These are phyloP conservation scores for Wallacemonas sp. DNA, from an alignment of 208 protist species.

Conservation along the genomic window DNA sequence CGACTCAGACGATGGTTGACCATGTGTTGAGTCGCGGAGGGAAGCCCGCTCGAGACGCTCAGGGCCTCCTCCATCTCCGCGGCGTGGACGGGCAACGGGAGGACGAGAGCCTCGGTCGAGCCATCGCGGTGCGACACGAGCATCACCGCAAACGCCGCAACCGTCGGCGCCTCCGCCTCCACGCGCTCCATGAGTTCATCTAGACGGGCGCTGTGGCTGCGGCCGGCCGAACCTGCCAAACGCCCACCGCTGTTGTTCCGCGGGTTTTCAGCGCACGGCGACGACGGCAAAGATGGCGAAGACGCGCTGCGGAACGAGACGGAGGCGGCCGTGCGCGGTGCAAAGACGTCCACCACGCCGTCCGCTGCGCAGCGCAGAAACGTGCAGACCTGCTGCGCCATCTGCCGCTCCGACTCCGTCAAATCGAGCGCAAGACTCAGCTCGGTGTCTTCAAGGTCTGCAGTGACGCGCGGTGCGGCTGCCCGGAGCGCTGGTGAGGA, in stretches of 20 bases:
- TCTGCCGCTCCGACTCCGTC: background rate
- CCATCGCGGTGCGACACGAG: background rate
- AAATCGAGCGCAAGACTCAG: background rate
- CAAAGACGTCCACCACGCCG: constrained; percentile 6
- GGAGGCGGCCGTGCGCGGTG: background rate
- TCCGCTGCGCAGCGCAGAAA: constrained; percentile 4
- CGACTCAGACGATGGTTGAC: too few species aligned
- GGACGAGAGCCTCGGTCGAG: background rate
- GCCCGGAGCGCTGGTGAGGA: too few species aligned
- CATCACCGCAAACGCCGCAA: constrained; percentile 1
- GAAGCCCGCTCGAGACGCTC: background rate
- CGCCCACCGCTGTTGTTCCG: too few species aligned
- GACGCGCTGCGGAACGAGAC: background rate
- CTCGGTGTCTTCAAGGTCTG: background rate
- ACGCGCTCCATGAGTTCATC: constrained; percentile 9
- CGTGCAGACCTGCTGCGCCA: background rate
- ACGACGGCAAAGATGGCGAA: background rate
- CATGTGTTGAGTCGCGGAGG: too few species aligned
- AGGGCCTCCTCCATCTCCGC: constrained; percentile 11
- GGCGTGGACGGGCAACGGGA: constrained; percentile 3
- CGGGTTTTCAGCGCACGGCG: background rate
- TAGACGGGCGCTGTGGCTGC: background rate
- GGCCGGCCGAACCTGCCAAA: too few species aligned
- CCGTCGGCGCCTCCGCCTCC: constrained; percentile 1
- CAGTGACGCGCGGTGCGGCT: background rate